Evolutionary conservation across 768 basidiomycete genomes (phyloP), one percentile per base, ranked within the genome.

Genomic region (Lentinula aciculospora): DNA sequence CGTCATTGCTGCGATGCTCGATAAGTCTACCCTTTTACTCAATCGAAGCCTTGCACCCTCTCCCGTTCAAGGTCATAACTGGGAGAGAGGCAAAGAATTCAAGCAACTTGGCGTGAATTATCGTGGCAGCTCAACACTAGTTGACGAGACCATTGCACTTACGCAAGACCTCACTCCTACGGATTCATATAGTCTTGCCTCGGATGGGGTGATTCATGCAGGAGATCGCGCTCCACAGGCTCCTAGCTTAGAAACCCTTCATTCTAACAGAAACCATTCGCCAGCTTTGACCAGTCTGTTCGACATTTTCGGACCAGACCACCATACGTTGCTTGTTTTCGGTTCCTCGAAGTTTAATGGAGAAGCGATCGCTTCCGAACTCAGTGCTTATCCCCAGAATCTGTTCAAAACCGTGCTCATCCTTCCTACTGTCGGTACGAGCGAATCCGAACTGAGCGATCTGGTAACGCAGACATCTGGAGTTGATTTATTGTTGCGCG

Each of bases 61-160:
- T 27, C 47, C 23, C 34, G 56, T 47, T 25, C 45, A 48, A 21
- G 25, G 48, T 6, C 64, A 60, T 19, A 55, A 56, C 8, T 68
- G 66, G 65, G 58, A 66, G 15, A 64, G 64, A 23, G 53, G 51
- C 2, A 63, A 64, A 17, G 62, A 64, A 2, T 57, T 79, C 4
- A 61, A 66, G 19, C 77, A 79, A 65, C 74, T 82, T 34, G 80
- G 79, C 7, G 70, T 83, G 44, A 83, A 83, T 65, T 83, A 78
- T 62, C 73, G 83, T 8, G 74, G 75, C 67, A 82, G 81, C 63
- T 60, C 75, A 0, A 71, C 81, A 21, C 69, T 82, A 1, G 23
- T 78, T 13, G 81, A 83, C 53, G 74, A 74, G 27, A 58, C 34
- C 21, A 63, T 40, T 47, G 58, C 55, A 50, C 63, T 60, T 60